These are phyloP conservation scores for Furculomyces boomerangus DNA, from an alignment of 371 early-diverging fungal genomes.

Conservation along the genomic window DNA sequence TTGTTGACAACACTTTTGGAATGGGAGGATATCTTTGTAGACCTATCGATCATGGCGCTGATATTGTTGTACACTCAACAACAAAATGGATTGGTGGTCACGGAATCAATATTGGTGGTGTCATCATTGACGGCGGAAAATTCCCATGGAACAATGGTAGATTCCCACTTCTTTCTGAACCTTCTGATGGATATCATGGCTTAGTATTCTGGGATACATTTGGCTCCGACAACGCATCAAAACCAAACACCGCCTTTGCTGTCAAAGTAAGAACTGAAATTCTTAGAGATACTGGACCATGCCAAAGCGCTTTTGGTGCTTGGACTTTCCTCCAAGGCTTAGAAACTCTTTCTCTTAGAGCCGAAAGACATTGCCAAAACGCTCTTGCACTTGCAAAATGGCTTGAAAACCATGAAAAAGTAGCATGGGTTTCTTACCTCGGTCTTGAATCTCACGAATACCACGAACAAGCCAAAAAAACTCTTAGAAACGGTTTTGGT, in stretches of 20 bases:
- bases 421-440: constrained; percentile 69
- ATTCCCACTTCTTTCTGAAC: constrained; percentile 73
- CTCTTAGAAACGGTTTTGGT: constrained; percentile 57
- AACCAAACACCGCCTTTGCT: constrained; percentile 43
- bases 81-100: constrained; percentile 86
- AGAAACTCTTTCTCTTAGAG: constrained; percentile 74
- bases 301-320: constrained; percentile 65
- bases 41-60: constrained; percentile 79
- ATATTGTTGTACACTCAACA: constrained; percentile 75
- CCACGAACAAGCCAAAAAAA: constrained; percentile 55
- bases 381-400: constrained; percentile 57
- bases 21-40: constrained; percentile 69
- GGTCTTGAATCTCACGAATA: constrained; percentile 54
- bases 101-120: constrained; percentile 70
- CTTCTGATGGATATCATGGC: constrained; percentile 69
- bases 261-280: constrained; percentile 60
- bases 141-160: constrained; percentile 76
- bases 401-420: constrained; percentile 46
- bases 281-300: constrained; percentile 67
- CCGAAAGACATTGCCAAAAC: constrained; percentile 67
- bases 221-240: constrained; percentile 37
- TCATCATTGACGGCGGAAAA: constrained; percentile 65
- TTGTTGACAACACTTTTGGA: constrained; percentile 81
- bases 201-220: constrained; percentile 69
- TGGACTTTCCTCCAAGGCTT: constrained; percentile 69